phyloP scores from a whole-genome alignment of 2,329 filamentous ascomycete species.

The Dactylellina parvicollis region DNA sequence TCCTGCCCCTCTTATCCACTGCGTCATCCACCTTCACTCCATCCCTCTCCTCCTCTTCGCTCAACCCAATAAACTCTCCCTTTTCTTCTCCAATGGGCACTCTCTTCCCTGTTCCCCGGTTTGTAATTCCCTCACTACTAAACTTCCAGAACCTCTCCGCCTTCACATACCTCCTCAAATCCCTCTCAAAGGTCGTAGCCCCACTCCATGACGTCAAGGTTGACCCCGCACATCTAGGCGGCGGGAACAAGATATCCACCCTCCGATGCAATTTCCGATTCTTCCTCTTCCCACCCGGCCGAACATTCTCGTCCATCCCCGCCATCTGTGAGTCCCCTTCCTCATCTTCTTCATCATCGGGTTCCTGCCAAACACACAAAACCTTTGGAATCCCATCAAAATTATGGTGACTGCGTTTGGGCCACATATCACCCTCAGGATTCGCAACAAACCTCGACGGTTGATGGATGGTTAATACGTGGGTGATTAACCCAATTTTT shows the following conservation, averaged over 20 bases:
- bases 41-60: constrained; percentile 66
- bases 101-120: constrained; percentile 71
- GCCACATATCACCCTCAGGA: constrained; percentile 25
- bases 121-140: constrained; percentile 85
- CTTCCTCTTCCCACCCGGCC: constrained; percentile 59
- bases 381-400: constrained; percentile 94
- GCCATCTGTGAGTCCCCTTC: constrained; percentile 59
- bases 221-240: constrained; percentile 88
- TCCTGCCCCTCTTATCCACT: constrained; percentile 73
- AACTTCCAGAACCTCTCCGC: constrained; percentile 80
- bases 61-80: constrained; percentile 58
- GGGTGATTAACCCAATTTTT: constrained; percentile 75
- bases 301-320: constrained; percentile 1
- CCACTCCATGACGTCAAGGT: constrained; percentile 89
- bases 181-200: constrained; percentile 87
- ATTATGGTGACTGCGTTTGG: constrained; percentile 62
- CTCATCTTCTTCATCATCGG: constrained; percentile 62
- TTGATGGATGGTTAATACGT: constrained; percentile 69
- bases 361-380: constrained; percentile 89
- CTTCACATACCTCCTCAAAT: constrained; percentile 82
- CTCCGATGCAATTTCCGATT: constrained; percentile 81
- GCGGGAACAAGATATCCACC: constrained; percentile 90
- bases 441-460: constrained; percentile 26
- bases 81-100: constrained; percentile 64
- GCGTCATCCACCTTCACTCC: constrained; percentile 67